These are phyloP conservation scores for Zelopaecilomyces penicillatus DNA, from an alignment of 2,329 filamentous ascomycete genomes.

Conservation along the genomic window DNA sequence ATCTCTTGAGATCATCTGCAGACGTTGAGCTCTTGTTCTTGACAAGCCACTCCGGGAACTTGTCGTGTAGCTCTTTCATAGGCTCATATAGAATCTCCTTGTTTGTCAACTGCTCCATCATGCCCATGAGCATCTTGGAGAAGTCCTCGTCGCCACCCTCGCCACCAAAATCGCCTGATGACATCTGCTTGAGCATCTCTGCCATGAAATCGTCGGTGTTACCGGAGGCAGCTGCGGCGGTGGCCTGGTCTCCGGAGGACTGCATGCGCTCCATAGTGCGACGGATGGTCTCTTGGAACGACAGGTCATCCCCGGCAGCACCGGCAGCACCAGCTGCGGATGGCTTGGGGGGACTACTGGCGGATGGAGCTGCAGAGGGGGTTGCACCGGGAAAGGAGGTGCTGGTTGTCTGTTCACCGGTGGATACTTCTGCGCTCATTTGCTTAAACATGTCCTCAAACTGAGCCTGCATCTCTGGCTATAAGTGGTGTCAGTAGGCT, in stretches of 20 bases:
- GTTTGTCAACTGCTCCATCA: slow-evolving; percentile 99
- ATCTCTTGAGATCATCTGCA: slow-evolving; percentile 67
- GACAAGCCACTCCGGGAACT: slow-evolving; percentile 83
- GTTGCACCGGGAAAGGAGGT: neutral
- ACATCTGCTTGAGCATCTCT: slow-evolving; percentile 84
- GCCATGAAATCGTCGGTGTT: slow-evolving; percentile 71
- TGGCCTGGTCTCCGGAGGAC: slow-evolving; percentile 75
- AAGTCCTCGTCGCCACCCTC: slow-evolving; percentile 70
- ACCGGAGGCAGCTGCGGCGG: slow-evolving; percentile 63
- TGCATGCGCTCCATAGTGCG: slow-evolving; percentile 96
- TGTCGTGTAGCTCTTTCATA: slow-evolving; percentile 92
- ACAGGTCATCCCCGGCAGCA: slow-evolving; percentile 46
- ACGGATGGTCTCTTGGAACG: slow-evolving; percentile 87
- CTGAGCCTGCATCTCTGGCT: slow-evolving; percentile 68
- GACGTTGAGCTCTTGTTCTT: slow-evolving; percentile 61
- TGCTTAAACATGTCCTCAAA: slow-evolving; percentile 73
- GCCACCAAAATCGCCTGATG: slow-evolving; percentile 49
- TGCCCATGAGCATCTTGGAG: slow-evolving; percentile 87
- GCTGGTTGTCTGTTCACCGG: slow-evolving; percentile 10
- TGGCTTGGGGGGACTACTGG: slow-evolving; percentile 12
- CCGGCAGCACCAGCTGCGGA: slow-evolving; percentile 26
- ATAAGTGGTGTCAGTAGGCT: neutral
- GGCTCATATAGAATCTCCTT: slow-evolving; percentile 98
- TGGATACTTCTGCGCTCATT: slow-evolving; percentile 45
- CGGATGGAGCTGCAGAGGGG: neutral